A percentile compares a stretch with the other conserved stretches of the same genome.
phyloP scores from a whole-genome alignment of 371 early-diverging fungal genomes.

The Mortierella polycephala region DNA sequence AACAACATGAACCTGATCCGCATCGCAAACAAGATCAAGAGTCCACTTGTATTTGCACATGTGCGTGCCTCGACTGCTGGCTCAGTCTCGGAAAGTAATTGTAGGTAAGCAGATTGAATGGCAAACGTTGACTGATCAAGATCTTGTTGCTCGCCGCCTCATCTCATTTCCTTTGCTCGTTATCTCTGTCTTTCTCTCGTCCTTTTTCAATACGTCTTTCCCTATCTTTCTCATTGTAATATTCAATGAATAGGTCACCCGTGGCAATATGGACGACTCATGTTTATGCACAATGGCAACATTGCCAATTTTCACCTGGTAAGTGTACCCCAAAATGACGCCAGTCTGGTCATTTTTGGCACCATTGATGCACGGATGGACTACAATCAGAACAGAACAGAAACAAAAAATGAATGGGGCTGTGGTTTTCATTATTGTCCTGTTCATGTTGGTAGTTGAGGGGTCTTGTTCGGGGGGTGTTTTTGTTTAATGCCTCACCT shows the following conservation, averaged over 20 bases:
- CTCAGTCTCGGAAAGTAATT: conserved; percentile 85
- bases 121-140: not conserved
- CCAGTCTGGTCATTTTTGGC: conserved; percentile 27
- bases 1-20: conserved; percentile 84
- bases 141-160: not conserved
- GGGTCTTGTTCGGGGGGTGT: not conserved
- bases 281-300: conserved; percentile 93
- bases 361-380: conserved; percentile 46
- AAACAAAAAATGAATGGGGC: not conserved
- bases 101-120: conserved; percentile 54
- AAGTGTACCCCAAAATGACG: conserved; percentile 35
- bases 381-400: not conserved
- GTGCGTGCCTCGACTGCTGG: conserved; percentile 87
- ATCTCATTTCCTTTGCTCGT: not conserved
- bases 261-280: conserved; percentile 79
- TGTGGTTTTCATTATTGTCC: not conserved
- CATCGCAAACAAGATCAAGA: conserved; percentile 83
- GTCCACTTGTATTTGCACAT: conserved; percentile 86
- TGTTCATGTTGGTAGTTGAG: not conserved
- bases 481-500: conserved; percentile 1
- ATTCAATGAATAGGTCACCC: conserved; percentile 62
- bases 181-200: no score
- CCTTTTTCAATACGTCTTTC: not conserved
- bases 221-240: not conserved
- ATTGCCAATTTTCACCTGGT: conserved; percentile 78